phyloP scores from a whole-genome alignment of 148 eudicot genomes.

The Dianthus caryophyllus region DNA sequence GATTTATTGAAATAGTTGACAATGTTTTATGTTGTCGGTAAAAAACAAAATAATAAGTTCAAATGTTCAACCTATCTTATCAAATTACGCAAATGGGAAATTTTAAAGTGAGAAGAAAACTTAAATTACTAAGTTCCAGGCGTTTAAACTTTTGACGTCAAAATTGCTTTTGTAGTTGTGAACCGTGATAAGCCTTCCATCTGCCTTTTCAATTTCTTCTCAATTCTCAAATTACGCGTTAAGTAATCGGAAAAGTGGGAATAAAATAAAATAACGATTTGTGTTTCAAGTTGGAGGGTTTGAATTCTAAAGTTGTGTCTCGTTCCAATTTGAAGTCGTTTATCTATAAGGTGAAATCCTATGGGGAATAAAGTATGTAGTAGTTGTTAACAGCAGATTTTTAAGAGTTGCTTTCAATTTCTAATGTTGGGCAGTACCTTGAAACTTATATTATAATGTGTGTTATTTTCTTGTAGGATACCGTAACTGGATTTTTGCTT shows the following conservation, averaged over 20 bases:
- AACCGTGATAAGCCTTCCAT: not conserved
- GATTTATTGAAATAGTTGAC: not conserved
- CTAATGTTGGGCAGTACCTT: not conserved
- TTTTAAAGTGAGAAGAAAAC: no score
- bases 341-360: not conserved
- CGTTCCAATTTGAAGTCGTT: not conserved
- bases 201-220: no score
- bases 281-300: not conserved
- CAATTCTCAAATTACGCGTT: no score
- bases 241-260: no score
- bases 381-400: not conserved
- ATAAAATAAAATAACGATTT: no score
- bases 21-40: no score
- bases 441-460: no score
- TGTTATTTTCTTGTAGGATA: slow-evolving; percentile 86
- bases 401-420: not conserved
- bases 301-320: not conserved
- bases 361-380: no score
- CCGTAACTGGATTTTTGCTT: slow-evolving; percentile 81
- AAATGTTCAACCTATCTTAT: not conserved
- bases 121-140: no score
- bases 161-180: not conserved
- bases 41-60: not conserved
- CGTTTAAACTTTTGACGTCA: no score
- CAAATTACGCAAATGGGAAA: no score